These are phyloP conservation scores for Fomitopsis palustris DNA, from an alignment of 1,284 basidiomycete species.

Conservation along the genomic window DNA sequence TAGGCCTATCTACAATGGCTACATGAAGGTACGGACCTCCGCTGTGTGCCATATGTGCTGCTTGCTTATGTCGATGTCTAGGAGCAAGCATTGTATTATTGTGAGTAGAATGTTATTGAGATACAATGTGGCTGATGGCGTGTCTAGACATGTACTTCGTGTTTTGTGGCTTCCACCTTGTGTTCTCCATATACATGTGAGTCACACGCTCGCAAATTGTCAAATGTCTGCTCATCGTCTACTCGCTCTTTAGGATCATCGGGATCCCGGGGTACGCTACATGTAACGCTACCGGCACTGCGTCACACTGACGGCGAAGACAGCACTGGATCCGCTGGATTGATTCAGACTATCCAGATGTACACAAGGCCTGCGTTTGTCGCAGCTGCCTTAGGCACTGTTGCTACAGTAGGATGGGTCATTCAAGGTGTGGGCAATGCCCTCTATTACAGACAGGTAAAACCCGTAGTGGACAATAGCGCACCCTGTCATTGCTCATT, in stretches of 20 bases:
- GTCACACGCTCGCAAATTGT: conserved; percentile 24
- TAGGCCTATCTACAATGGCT: conserved; percentile 94
- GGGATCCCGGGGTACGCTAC: conserved; percentile 69
- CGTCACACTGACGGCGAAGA: conserved; percentile 9
- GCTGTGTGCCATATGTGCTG: conserved; percentile 8
- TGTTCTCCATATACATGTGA: conserved; percentile 87
- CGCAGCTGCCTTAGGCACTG: conserved; percentile 73
- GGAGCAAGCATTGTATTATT: conserved; percentile 87
- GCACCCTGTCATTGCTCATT: neutral
- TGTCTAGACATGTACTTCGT: conserved; percentile 97
- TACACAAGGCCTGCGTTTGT: conserved; percentile 62
- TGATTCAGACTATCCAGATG: conserved; percentile 88
- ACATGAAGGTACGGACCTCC: conserved; percentile 77
- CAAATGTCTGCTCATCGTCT: conserved; percentile 15
- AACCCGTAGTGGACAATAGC: conserved; percentile 13
- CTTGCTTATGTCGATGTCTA: conserved; percentile 26
- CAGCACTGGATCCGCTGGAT: conserved; percentile 91
- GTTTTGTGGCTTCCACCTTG: conserved; percentile 90
- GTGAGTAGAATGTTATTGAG: conserved; percentile 38
- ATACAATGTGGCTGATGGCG: no score
- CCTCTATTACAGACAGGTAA: conserved; percentile 79
- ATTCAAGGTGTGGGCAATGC: conserved; percentile 80
- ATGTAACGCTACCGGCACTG: neutral
- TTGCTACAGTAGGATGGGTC: conserved; percentile 86
- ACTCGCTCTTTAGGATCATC: conserved; percentile 77